Evolutionary conservation across 352 stramenopile species (phyloP), one percentile per base, ranked within the genome.

Genomic region (Phytophthora sp.): DNA sequence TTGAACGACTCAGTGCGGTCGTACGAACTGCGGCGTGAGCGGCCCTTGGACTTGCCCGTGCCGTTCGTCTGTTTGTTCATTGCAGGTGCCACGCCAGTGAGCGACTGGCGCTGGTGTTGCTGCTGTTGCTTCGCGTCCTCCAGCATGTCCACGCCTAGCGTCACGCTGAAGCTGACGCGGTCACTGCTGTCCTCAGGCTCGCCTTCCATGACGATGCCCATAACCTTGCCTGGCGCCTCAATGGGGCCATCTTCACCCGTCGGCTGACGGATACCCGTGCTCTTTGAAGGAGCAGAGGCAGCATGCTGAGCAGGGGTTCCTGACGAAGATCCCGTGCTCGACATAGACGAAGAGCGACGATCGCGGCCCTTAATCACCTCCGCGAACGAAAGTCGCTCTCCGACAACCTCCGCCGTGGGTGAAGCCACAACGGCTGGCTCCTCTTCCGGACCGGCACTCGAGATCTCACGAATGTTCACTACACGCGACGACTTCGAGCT

Each of bases 91-190:
- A 62, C 26, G 12, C 68, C 64, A 8, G 76, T 86, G 5, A 89
- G 45, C 44, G 80, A 92, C 39, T 58, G 46, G 34, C 82, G 82
- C 67, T 70, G 62, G 37, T 62, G 55, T 53, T 78, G 65, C 54
- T 72, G 66, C 51, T 89, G 77, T 69, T 89, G 79, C 69, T 79
- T 88, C 15, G 78, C 79, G 38, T 92, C 83, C 21, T 92, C 84
- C 5, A 77, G 12, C 21, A 87, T 51, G 35, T 93, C 82, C 13
- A 89, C 69, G 48, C 74, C 79, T 12, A 95, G 79, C 49, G 87
- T 95, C 27, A 95, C 85, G 54, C 84, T 91, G 58, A 94, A 95
- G 68, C 85, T 92, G 62, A 94, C 85, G 48, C 81, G 80, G 58
- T 91, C 72, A 17, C 37, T 67, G 32, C 44, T 79, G 42, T 89